Base-by-base conservation (phyloP, 106 monocot species). In the Chionographis japonica region DNA sequence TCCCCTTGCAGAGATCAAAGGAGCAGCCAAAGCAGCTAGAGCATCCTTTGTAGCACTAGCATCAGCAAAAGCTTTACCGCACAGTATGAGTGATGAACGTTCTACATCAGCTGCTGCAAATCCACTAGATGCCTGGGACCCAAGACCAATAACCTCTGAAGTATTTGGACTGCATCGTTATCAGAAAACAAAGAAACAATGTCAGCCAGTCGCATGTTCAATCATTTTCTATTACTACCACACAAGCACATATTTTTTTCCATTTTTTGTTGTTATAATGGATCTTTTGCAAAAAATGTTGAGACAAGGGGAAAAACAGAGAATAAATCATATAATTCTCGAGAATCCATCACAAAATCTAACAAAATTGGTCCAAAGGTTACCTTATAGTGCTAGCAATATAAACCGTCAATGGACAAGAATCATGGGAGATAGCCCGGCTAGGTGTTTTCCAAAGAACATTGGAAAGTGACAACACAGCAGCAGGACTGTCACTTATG, bases 41-140 rank as follows among this genome's bases (percentile, higher is more conserved):
- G 84, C 86, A 72, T 80, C 70, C 77, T 87, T 92, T 13, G 78
- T 53, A 63, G 75, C 72, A 53, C 67, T 68, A 39, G 49, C 61
- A 87, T 89, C 86, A 70, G 84, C 75, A 79, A 83, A 97, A 51
- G 89, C 81, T 85, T 81, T 87, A 73, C 97, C 92, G 68, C 89
- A 92, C 20, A 92, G 56, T 40, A 97, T 72, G 56, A 97, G 89
- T 13, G 97, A 89, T 67, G 84, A 92, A 16, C 78, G 75, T 56
- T 92, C 92, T 61, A 97, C 60, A 66, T 97, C 92, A 62, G 78
- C 97, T 65, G 79, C 97, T 69, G 85, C 65, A 74, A 86, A 89
- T 68, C 89, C 95, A 74, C 54, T 37, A 76, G 66, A 60, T 52
- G 63, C 37, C 12, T 78, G 63, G 68, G 77, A 56, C 52, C 58